phyloP scores from a whole-genome alignment of 805 yeast species.

The Candida suzukii region DNA sequence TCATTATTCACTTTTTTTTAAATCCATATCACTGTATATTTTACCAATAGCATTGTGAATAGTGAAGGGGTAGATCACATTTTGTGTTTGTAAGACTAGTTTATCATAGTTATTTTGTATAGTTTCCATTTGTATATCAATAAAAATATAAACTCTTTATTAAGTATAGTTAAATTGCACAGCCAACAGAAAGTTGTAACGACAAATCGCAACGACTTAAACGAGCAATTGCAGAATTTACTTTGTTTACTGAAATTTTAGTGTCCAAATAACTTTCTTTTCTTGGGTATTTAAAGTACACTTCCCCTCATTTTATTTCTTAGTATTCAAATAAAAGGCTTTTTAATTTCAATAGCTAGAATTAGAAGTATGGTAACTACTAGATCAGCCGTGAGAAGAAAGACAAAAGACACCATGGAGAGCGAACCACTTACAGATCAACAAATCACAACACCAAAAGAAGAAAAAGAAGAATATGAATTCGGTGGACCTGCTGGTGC shows the following conservation, averaged over 20 bases:
- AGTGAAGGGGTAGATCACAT: background rate
- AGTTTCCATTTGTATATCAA: conserved; percentile 1
- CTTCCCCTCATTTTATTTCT: no score
- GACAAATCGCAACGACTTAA: no score
- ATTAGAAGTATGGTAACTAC: background rate
- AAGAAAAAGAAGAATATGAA: conserved; percentile 50
- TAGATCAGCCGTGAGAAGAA: background rate
- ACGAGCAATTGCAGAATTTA: no score
- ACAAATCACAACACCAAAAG: background rate
- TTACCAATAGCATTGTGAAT: background rate
- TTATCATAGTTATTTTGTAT: conserved; percentile 1
- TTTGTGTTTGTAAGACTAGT: conserved; percentile 1
- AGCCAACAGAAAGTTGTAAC: no score
- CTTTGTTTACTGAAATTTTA: no score
- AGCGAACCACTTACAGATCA: background rate
- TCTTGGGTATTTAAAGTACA: no score
- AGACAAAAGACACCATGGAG: background rate
- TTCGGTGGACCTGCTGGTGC: conserved; percentile 94
- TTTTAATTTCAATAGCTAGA: background rate
- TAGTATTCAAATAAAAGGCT: no score
- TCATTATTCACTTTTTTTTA: no score
- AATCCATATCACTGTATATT: background rate
- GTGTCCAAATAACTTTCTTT: no score
- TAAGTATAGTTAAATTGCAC: background rate
- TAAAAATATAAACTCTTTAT: background rate